Evolutionary conservation across 305 asterid species (phyloP), one percentile per base, ranked within the genome.

Genomic region (Fraxinus greggii): DNA sequence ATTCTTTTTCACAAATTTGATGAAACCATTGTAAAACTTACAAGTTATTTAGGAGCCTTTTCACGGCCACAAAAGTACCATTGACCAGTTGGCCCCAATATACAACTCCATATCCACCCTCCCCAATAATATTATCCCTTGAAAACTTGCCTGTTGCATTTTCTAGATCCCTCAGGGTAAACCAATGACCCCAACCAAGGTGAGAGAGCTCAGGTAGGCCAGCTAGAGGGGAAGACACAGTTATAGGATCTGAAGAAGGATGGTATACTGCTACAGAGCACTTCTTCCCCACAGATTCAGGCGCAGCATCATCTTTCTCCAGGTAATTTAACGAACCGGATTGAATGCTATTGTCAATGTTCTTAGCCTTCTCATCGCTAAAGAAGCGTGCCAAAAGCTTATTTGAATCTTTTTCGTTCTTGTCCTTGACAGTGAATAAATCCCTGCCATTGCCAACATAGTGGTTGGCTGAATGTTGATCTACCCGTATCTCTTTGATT

Each of bases 121-220:
- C 98, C 31, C 98, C 98, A 74, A 93, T 91, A 26, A 92, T 75
- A 80, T 90, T 93, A 24, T 91, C 95, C 86, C 89, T 89, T 0
- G 97, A 83, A 61, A 93, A 93, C 80, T 80, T 89, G 75, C 88
- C 51, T 0, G 95, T 91, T 33, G 97, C 93, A 24, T 76, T 45
- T 82, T 91, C 95, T 7, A 93, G 91, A 73, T 93, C 98, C 84
- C 98, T 90, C 48, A 93, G 83, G 36, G 94, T 92, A 82, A 89
- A 93, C 97, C 97, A 93, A 31, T 90, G 93, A 38, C 98, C 98
- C 98, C 98, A 93, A 42, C 93, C 97, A 54, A 92, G 91, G 76
- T 91, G 95, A 79, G 98, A 93, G 79, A 92, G 87, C 86, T 93
- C 94, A 15, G 97, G 95, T 29, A 90, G 85, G 38, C 93, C 93